Conservation (phyloP, 495 filamentous ascomycete species). For the Penicillium pulvis region DNA sequence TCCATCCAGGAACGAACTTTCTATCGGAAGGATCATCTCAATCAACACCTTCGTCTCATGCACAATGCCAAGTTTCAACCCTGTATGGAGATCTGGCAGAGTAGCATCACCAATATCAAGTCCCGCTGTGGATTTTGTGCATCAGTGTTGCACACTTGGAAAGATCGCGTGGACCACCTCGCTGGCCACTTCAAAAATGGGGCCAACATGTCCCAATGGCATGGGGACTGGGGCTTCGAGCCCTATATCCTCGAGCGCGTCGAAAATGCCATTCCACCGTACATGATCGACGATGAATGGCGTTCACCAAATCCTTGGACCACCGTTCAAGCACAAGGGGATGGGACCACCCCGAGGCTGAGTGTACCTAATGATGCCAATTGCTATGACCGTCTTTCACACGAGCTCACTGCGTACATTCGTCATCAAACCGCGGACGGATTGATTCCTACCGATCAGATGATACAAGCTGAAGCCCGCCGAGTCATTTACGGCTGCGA, state of each 20-base stretch:
- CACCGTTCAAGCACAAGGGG: constrained; percentile 22
- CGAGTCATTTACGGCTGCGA: constrained; percentile 65
- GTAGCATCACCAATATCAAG: constrained; percentile 66
- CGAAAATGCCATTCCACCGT: constrained; percentile 72
- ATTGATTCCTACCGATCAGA: constrained; percentile 57
- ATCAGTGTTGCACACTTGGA: constrained; percentile 68
- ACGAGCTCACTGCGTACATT: constrained; percentile 60
- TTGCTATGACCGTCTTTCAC: constrained; percentile 55
- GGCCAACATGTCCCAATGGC: constrained; percentile 73
- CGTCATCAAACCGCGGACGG: constrained; percentile 50
- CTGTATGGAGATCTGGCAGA: constrained; percentile 79
- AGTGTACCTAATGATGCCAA: constrained; percentile 40
- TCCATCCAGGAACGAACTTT: constrained; percentile 74
- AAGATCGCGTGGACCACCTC: constrained; percentile 68
- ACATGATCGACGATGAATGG: constrained; percentile 48
- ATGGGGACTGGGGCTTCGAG: constrained; percentile 81
- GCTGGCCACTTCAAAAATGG: constrained; percentile 75
- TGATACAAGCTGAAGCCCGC: constrained; percentile 64
- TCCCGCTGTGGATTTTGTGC: constrained; percentile 77
- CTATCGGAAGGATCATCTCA: constrained; percentile 85
- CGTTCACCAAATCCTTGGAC: constrained; percentile 41
- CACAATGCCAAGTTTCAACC: constrained; percentile 70
- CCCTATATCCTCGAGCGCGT: constrained; percentile 64
- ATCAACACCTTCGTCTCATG: constrained; percentile 81
- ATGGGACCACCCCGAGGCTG: constrained; percentile 24